phyloP scores from a whole-genome alignment of 345 rosid genomes.

The Eucalyptus viminalis region DNA sequence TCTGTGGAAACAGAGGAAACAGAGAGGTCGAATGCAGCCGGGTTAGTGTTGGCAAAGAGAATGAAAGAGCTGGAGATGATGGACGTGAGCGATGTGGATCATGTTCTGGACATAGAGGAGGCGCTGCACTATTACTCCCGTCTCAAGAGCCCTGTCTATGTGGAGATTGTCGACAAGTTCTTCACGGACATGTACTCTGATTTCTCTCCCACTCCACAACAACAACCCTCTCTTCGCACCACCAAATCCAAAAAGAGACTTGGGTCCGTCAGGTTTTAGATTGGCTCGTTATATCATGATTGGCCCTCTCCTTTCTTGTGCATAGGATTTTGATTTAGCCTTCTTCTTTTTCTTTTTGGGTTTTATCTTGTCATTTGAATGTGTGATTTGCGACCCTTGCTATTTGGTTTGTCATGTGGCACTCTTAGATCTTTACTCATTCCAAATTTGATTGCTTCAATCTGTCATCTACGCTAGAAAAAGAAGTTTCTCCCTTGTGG shows the following conservation, averaged over 20 bases:
- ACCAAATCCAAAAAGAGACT: slow-evolving; percentile 31
- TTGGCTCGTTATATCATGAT: not conserved
- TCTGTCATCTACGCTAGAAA: not conserved
- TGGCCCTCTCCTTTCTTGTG: not conserved
- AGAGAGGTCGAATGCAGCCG: slow-evolving; percentile 11
- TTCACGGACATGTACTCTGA: slow-evolving; percentile 76
- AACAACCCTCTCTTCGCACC: slow-evolving; percentile 1
- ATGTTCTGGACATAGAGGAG: slow-evolving; percentile 68
- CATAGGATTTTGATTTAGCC: not conserved
- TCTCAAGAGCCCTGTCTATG: slow-evolving; percentile 72
- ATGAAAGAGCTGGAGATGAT: slow-evolving; percentile 85
- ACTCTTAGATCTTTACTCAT: not conserved
- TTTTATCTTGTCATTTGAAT: not conserved
- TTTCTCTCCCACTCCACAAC: slow-evolving; percentile 32
- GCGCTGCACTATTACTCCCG: slow-evolving; percentile 77
- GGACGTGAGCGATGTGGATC: slow-evolving; percentile 61
- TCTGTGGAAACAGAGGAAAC: not conserved
- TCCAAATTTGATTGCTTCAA: not conserved
- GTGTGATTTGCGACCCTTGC: not conserved
- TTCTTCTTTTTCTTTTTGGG: not conserved
- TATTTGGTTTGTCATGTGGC: not conserved
- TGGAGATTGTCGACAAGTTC: slow-evolving; percentile 76
- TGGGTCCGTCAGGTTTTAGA: slow-evolving; percentile 4
- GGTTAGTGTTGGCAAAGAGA: slow-evolving; percentile 45
- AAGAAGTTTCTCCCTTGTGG: not conserved